A percentile compares a stretch with the other conserved stretches of the same genome.
Conservation (phyloP, 2,329 filamentous ascomycete species). For the Neopestalotiopsis sp. region DNA sequence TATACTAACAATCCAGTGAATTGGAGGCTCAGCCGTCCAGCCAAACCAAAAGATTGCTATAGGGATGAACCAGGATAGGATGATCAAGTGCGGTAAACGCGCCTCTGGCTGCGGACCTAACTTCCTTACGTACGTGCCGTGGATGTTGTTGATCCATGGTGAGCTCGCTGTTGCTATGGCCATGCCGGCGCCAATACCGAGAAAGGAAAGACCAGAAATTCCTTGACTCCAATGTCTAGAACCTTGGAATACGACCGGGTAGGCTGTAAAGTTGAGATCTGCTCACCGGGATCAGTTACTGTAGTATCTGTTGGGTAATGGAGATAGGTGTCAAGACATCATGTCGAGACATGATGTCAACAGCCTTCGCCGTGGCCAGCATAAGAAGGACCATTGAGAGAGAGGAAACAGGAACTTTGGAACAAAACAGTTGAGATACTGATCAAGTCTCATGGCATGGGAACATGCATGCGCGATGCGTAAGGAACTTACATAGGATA, state of each 20-base stretch:
- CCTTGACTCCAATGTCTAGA: conserved; percentile 45
- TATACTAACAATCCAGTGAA: conserved; percentile 5
- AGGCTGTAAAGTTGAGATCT: conserved; percentile 49
- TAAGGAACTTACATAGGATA: conserved; percentile 38
- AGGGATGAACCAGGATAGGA: conserved; percentile 6
- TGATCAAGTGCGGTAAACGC: conserved; percentile 14
- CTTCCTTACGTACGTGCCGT: conserved; percentile 12
- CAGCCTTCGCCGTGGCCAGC: too few relatives aligned
- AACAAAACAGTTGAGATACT: too few relatives aligned
- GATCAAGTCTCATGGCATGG: too few relatives aligned
- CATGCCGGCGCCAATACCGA: conserved; percentile 50
- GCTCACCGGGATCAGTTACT: too few relatives aligned
- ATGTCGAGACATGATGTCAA: too few relatives aligned
- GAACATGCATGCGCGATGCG: too few relatives aligned
- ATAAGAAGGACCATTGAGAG: too few relatives aligned
- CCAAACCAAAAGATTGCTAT: conserved; percentile 16
- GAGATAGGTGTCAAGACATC: too few relatives aligned
- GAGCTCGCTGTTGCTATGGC: conserved; percentile 9
- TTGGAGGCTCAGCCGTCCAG: background rate
- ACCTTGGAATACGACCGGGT: conserved; percentile 50
- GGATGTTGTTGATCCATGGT: conserved; percentile 27
- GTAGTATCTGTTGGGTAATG: too few relatives aligned
- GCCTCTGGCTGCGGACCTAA: conserved; percentile 10
- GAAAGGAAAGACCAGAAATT: conserved; percentile 48
- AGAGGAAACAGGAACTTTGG: too few relatives aligned